A percentile compares a stretch with the other conserved stretches of the same genome.
phyloP scores from a whole-genome alignment of 352 stramenopile genomes.

The Globisporangium splendens region DNA sequence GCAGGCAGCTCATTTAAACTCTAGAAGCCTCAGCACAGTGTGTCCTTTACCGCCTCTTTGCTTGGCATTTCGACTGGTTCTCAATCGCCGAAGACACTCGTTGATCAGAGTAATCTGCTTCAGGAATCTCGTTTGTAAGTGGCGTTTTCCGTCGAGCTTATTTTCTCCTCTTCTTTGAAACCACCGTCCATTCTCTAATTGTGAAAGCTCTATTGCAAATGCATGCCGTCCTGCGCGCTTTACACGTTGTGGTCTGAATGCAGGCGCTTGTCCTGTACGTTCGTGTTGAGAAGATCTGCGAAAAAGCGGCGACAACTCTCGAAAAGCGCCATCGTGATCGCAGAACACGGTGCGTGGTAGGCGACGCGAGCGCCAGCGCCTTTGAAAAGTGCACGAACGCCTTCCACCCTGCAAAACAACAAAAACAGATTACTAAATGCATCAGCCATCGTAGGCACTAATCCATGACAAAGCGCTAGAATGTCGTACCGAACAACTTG shows the following conservation, averaged over 20 bases:
- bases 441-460: background rate
- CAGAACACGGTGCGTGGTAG: conserved; percentile 95
- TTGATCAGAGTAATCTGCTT: no score
- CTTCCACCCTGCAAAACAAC: conserved; percentile 61
- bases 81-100: no score
- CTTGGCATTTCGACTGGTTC: no score
- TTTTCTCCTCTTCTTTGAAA: no score
- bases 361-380: conserved; percentile 92
- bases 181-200: no score
- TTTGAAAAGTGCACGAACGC: conserved; percentile 91
- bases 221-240: no score
- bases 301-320: conserved; percentile 85
- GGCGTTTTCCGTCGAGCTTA: background rate
- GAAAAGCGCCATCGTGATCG: conserved; percentile 97
- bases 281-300: conserved; percentile 28
- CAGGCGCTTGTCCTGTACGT: background rate
- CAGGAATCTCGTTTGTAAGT: no score
- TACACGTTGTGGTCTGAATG: background rate
- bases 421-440: background rate
- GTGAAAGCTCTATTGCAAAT: background rate
- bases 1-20: background rate
- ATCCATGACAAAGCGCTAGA: background rate
- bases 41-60: no score
- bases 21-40: background rate
- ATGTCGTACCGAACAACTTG: conserved; percentile 55